Conservation (phyloP, 352 stramenopile genomes). For the Globisporangium cederbergense region DNA sequence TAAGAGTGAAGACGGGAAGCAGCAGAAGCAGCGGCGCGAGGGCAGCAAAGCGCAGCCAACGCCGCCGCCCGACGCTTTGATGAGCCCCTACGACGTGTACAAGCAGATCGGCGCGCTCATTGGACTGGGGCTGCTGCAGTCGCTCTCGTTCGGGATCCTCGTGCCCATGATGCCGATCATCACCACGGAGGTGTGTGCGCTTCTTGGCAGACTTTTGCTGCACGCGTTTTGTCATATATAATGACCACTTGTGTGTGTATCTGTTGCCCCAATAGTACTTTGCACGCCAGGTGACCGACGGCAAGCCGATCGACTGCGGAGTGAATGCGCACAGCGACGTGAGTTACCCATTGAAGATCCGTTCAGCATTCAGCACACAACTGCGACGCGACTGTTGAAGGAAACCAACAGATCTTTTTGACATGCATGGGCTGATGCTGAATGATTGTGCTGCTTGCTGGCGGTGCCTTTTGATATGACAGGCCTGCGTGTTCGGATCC, state of each 20-base stretch:
- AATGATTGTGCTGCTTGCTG: not conserved
- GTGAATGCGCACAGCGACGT: slow-evolving; percentile 37
- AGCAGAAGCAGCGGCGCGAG: not conserved
- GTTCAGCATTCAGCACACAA: slow-evolving; percentile 4
- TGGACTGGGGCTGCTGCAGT: slow-evolving; percentile 43
- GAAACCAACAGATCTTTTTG: not conserved
- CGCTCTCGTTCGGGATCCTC: slow-evolving; percentile 62
- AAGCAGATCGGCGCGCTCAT: slow-evolving; percentile 37
- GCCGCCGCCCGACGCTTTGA: not conserved
- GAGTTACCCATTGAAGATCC: slow-evolving; percentile 4
- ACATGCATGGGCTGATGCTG: not conserved
- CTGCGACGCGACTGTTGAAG: not conserved
- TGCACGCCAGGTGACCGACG: slow-evolving; percentile 47
- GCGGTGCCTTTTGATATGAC: not conserved
- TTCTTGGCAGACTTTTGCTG: not conserved
- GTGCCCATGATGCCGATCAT: slow-evolving; percentile 63
- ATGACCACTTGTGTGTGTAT: not conserved
- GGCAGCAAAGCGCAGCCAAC: not conserved
- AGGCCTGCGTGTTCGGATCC: slow-evolving; percentile 65
- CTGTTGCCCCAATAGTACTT: slow-evolving; percentile 55
- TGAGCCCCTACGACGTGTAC: slow-evolving; percentile 17
- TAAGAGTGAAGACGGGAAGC: not conserved
- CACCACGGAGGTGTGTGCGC: slow-evolving; percentile 49
- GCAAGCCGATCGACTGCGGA: slow-evolving; percentile 53
- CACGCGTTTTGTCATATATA: not conserved